Percentiles rank a stretch among this genome's conserved stretches.
Conservation (phyloP, 2,329 filamentous ascomycete genomes). For the Fusarium algeriense region DNA sequence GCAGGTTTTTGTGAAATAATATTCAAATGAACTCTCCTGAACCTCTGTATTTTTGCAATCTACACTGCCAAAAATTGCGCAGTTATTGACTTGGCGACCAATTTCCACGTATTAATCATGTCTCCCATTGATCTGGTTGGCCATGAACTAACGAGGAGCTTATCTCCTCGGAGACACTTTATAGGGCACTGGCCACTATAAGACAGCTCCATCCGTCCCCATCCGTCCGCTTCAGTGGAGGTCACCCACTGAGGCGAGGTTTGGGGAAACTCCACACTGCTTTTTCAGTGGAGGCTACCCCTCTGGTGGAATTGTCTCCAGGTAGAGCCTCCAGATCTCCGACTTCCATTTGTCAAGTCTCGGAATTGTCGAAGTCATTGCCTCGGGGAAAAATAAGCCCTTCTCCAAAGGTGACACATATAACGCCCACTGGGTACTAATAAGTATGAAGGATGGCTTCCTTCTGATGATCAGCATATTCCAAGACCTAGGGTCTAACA, state of each 20-base stretch:
- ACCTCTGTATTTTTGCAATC: background rate
- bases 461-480: slow-evolving; percentile 12
- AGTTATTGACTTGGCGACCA: background rate
- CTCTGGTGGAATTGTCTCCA: slow-evolving; percentile 16
- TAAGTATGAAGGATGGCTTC: background rate
- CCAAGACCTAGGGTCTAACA: slow-evolving; percentile 24
- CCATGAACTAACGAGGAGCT: background rate
- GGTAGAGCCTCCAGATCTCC: slow-evolving; percentile 15
- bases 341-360: background rate
- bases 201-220: slow-evolving; percentile 3
- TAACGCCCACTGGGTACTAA: slow-evolving; percentile 3
- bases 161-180: slow-evolving; percentile 14
- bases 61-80: background rate
- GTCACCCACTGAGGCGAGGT: slow-evolving; percentile 22
- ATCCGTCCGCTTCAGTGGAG: slow-evolving; percentile 16
- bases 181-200: slow-evolving; percentile 30
- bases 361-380: background rate
- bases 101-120: slow-evolving; percentile 17
- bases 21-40: background rate
- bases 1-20: background rate
- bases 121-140: slow-evolving; percentile 35
- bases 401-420: background rate
- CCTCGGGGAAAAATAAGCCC: background rate
- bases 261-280: slow-evolving; percentile 37
- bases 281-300: slow-evolving; percentile 41